These are phyloP conservation scores for Casuarina glauca DNA, from an alignment of 306 rosid genomes.

Conservation along the genomic window DNA sequence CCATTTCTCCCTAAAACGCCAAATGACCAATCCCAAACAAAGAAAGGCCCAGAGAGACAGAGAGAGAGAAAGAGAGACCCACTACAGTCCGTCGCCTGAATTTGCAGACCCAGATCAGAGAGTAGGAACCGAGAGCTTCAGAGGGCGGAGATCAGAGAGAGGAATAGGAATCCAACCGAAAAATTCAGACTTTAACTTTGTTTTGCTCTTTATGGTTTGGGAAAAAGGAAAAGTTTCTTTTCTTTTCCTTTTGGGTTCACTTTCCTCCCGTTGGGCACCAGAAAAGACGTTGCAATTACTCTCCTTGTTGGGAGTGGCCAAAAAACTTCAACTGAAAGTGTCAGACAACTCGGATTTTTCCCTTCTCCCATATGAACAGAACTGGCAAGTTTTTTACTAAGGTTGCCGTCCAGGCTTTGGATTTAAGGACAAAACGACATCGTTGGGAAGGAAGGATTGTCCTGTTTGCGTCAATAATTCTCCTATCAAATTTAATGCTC, in stretches of 20 bases:
- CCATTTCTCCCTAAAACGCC: conserved; percentile 36
- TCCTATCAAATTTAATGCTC: not conserved
- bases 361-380: too few relatives aligned
- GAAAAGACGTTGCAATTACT: conserved; percentile 33
- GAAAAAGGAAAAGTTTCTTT: conserved; percentile 45
- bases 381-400: too few relatives aligned
- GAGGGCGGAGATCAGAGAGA: conserved; percentile 31
- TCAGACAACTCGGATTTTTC: too few relatives aligned
- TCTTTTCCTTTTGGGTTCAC: conserved; percentile 30
- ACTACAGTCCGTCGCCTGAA: conserved; percentile 37
- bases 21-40: conserved; percentile 30
- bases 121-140: conserved; percentile 16
- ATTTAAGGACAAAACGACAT: too few relatives aligned
- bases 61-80: conserved; percentile 25
- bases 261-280: conserved; percentile 35
- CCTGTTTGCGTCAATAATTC: conserved; percentile 20
- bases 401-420: too few relatives aligned
- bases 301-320: conserved; percentile 25
- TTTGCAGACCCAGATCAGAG: conserved; percentile 34
- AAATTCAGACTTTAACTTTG: conserved; percentile 35
- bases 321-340: not conserved
- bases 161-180: conserved; percentile 36
- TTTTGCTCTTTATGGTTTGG: conserved; percentile 31
- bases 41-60: conserved; percentile 3
- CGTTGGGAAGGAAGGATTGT: not conserved